A percentile compares a stretch with the other conserved stretches of the same genome.
These are phyloP conservation scores for Ceratobasidium sp. DNA, from an alignment of 1,284 basidiomycete genomes.

Conservation along the genomic window DNA sequence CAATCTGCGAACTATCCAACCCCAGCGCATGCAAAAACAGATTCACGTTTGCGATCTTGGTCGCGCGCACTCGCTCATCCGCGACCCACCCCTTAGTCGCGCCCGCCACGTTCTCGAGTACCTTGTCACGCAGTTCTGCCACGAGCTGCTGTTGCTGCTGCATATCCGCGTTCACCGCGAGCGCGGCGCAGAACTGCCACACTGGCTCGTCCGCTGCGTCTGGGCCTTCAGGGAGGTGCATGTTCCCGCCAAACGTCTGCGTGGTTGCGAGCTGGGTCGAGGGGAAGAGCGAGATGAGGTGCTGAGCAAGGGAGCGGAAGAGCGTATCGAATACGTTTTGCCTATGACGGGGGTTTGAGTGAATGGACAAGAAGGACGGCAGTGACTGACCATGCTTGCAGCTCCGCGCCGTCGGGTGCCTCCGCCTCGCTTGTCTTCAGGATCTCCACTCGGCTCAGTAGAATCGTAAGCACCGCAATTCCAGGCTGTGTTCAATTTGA, in stretches of 20 bases:
- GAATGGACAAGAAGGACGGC: not conserved
- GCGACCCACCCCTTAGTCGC: constrained; percentile 78
- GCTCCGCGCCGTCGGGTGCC: constrained; percentile 74
- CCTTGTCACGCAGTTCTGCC: constrained; percentile 88
- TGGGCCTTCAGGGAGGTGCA: constrained; percentile 58
- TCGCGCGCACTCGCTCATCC: constrained; percentile 73
- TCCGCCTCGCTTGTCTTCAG: constrained; percentile 73
- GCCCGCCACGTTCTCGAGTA: constrained; percentile 84
- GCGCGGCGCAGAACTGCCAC: constrained; percentile 90
- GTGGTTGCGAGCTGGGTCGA: constrained; percentile 77
- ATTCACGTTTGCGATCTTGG: constrained; percentile 84
- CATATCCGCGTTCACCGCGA: constrained; percentile 85
- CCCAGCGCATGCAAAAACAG: constrained; percentile 86
- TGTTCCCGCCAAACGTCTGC: constrained; percentile 61
- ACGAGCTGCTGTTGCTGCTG: constrained; percentile 92
- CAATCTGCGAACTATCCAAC: constrained; percentile 69
- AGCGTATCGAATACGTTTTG: constrained; percentile 86
- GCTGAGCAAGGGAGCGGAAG: constrained; percentile 79
- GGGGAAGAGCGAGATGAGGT: constrained; percentile 87
- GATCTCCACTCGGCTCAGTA: constrained; percentile 91
- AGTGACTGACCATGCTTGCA: constrained; percentile 80
- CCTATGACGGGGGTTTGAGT: constrained; percentile 60
- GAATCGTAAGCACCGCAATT: constrained; percentile 89
- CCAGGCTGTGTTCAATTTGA: constrained; percentile 73
- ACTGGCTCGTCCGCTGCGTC: constrained; percentile 90